A percentile compares a stretch with the other conserved stretches of the same genome.
These are phyloP conservation scores for Venturia oleaginea DNA, from an alignment of 2,329 filamentous ascomycete genomes.

Conservation along the genomic window DNA sequence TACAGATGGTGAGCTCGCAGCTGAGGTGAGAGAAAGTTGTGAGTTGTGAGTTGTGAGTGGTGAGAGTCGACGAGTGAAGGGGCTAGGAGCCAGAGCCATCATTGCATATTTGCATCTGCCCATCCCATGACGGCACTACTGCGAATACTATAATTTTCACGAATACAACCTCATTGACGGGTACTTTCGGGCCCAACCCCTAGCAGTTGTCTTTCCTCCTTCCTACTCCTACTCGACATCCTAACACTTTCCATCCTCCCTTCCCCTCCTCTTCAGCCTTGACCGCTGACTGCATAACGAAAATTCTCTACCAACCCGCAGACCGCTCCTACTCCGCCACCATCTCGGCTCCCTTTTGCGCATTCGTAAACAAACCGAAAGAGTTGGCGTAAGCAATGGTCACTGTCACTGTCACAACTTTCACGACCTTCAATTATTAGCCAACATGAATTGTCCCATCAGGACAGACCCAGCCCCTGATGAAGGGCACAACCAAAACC, in stretches of 20 bases:
- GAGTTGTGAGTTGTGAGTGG: neutral
- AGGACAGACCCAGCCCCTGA: conserved; percentile 48
- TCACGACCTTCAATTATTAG: neutral
- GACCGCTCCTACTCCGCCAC: neutral
- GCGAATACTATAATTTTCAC: too few relatives aligned
- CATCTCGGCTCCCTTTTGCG: neutral
- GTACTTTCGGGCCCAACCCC: neutral
- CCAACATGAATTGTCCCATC: conserved; percentile 56
- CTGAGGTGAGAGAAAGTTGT: neutral
- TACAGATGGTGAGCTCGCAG: neutral
- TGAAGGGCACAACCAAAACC: conserved; percentile 53
- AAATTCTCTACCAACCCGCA: neutral
- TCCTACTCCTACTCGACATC: neutral
- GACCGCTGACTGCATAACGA: neutral
- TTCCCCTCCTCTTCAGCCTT: neutral
- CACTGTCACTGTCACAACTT: neutral
- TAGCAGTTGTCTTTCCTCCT: neutral
- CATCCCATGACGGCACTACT: neutral
- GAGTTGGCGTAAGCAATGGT: neutral
- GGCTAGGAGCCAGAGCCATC: neutral
- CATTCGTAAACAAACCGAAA: neutral
- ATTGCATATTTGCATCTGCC: too few relatives aligned
- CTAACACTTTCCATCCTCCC: neutral
- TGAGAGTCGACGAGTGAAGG: neutral
- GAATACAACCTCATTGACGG: neutral